Evolutionary conservation across 2,329 filamentous ascomycete species (phyloP).

Genomic region (Fusarium concolor): DNA sequence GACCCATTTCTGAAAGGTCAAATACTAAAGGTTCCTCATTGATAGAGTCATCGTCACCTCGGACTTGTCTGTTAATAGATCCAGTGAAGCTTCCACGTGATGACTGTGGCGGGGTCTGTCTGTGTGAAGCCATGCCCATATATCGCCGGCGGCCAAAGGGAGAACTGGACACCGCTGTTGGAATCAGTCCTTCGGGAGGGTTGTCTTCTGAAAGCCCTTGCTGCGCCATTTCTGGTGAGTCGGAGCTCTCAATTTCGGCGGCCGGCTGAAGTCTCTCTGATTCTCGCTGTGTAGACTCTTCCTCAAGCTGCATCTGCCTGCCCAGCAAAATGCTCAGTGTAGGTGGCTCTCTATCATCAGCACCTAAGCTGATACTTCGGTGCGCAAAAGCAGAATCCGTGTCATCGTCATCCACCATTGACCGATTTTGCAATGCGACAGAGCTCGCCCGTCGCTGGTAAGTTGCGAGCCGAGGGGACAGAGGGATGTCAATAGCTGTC

Average conservation of each 20-base stretch:
- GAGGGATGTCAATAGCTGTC: constrained; percentile 78
- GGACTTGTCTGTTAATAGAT: constrained; percentile 53
- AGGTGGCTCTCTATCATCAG: constrained; percentile 72
- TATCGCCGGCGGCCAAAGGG: constrained; percentile 62
- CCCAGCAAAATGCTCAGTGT: constrained; percentile 73
- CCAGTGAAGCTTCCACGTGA: constrained; percentile 60
- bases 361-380: constrained; percentile 75
- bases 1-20: constrained; percentile 77
- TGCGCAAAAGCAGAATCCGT: constrained; percentile 70
- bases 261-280: constrained; percentile 55
- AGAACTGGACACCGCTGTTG: constrained; percentile 55
- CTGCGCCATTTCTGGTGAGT: constrained; percentile 54
- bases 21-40: constrained; percentile 79
- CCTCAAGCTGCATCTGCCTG: constrained; percentile 53
- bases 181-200: constrained; percentile 59
- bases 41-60: constrained; percentile 61
- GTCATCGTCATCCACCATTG: constrained; percentile 68
- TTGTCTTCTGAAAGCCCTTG: constrained; percentile 60
- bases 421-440: constrained; percentile 71
- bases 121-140: constrained; percentile 55
- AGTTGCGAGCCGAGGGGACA: constrained; percentile 71
- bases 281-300: constrained; percentile 46
- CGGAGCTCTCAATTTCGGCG: constrained; percentile 55
- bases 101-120: constrained; percentile 59
- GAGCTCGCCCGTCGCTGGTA: constrained; percentile 75